Evolutionary conservation across 768 basidiomycete genomes (phyloP).

Genomic region (Agrocybe pediades): DNA sequence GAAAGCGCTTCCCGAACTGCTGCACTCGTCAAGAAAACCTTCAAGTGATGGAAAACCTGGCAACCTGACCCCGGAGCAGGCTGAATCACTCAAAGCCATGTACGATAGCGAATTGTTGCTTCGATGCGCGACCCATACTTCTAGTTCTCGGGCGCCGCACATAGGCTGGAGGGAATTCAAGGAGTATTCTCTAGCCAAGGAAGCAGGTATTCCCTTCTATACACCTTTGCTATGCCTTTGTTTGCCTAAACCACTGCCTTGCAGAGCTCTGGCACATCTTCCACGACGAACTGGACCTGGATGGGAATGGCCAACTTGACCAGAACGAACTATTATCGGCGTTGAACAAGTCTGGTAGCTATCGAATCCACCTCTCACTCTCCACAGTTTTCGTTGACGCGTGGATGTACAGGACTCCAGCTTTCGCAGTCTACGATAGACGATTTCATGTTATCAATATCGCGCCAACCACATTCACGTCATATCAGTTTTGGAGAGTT

Average conservation of each 20-base stretch:
- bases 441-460: constrained; percentile 82
- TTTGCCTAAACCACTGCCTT: neutral
- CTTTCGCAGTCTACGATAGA: constrained; percentile 68
- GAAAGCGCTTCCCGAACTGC: constrained; percentile 49
- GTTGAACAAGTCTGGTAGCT: constrained; percentile 69
- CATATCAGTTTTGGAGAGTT: constrained; percentile 82
- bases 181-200: constrained; percentile 77
- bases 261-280: constrained; percentile 95
- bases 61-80: constrained; percentile 57
- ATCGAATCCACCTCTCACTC: neutral
- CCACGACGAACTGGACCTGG: constrained; percentile 87
- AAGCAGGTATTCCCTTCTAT: constrained; percentile 60
- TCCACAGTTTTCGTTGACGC: neutral
- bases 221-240: neutral
- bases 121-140: constrained; percentile 45
- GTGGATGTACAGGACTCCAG: constrained; percentile 59
- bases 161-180: constrained; percentile 75
- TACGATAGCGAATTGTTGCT: constrained; percentile 80
- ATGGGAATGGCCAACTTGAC: constrained; percentile 84
- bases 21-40: constrained; percentile 15
- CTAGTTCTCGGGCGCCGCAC: constrained; percentile 40
- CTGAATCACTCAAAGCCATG: constrained; percentile 61
- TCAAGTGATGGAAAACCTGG: constrained; percentile 5
- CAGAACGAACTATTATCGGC: constrained; percentile 41
- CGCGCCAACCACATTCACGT: constrained; percentile 69